Base-by-base conservation (phyloP, 257 asterid species). In the Verbascum thapsus region DNA sequence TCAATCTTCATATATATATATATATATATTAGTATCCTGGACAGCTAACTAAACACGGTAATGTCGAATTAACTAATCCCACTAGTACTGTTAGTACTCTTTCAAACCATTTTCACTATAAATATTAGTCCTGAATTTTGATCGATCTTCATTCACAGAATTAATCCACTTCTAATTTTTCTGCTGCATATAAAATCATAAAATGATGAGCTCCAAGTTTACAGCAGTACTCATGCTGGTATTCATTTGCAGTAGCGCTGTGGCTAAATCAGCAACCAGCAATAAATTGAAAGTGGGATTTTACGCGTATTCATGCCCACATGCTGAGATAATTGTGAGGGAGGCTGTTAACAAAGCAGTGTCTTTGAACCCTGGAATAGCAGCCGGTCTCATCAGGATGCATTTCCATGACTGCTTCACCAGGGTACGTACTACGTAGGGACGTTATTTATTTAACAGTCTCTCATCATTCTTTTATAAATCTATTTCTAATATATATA, bases 361-460 rank as follows among this genome's bases (percentile, higher is more conserved):
- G 45, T 19, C 74, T 0, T 30, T 13, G 5, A 85, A 82, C 71
- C 87, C 87, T 5, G 89, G 89, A 7, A 57, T 80, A 0, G 89
- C 81, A 6, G 89, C 87, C 8, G 85, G 87, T 8, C 77, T 85
- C 15, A 82, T 85, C 55, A 74, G 94, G 54, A 26, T 80, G 74
- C 88, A 79, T 69, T 81, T 85, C 73, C 90, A 83, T 44, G 94
- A 85, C 58, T 85, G 90, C 67, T 85, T 85, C 26, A 81, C 81
- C 5, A 52, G 84, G 76, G 94, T 81, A 81, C 22, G 44, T 19
- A 20, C n/a, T n/a, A n/a, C n/a, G n/a, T n/a, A n/a, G n/a, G n/a
- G n/a, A n/a, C n/a, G n/a, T n/a, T n/a, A n/a, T n/a, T n/a, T n/a
- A n/a, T n/a, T n/a, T n/a, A n/a, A n/a, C n/a, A n/a, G n/a, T n/a